A percentile compares a stretch with the other conserved stretches of the same genome.
phyloP scores from a whole-genome alignment of 2,329 filamentous ascomycete genomes.

The Sarocladiaceae sp. region DNA sequence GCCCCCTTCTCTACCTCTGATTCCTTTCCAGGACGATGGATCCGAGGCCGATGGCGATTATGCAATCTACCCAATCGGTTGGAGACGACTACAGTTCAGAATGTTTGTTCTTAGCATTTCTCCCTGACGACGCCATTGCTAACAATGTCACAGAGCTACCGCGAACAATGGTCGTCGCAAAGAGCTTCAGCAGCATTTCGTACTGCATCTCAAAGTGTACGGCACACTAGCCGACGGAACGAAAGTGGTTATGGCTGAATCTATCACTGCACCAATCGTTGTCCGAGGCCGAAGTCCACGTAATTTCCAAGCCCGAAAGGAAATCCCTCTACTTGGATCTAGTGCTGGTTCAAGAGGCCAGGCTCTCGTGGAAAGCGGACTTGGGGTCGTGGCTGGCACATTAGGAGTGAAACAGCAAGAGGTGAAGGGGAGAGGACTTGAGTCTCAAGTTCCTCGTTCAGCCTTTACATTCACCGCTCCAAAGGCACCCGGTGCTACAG shows the following conservation, averaged over 20 bases:
- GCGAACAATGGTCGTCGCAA: constrained; percentile 94
- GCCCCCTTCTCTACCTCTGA: constrained; percentile 74
- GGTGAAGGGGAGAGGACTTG: constrained; percentile 45
- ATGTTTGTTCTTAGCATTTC: constrained; percentile 46
- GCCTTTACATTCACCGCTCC: constrained; percentile 56
- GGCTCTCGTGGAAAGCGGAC: constrained; percentile 59
- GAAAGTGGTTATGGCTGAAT: constrained; percentile 77
- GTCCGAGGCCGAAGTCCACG: constrained; percentile 88
- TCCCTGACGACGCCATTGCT: constrained; percentile 15
- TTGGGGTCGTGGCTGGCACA: constrained; percentile 57
- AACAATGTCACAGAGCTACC: constrained; percentile 59
- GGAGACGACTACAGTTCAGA: constrained; percentile 89
- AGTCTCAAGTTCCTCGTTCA: constrained; percentile 52
- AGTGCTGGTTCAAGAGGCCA: constrained; percentile 77
- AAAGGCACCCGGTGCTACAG: constrained; percentile 49
- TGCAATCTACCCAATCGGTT: constrained; percentile 87
- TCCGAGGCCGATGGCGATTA: constrained; percentile 68
- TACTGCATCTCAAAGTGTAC: constrained; percentile 80
- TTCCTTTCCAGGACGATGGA: constrained; percentile 60
- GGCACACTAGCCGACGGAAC: constrained; percentile 79
- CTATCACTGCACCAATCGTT: constrained; percentile 85
- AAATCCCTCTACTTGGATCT: constrained; percentile 77
- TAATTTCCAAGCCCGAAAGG: constrained; percentile 92
- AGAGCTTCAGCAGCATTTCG: constrained; percentile 94
- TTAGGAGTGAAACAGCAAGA: constrained; percentile 52